Evolutionary conservation across 164 flowering plant species (phyloP), one percentile per base, ranked within the genome.

Genomic region (Protea cynaroides): DNA sequence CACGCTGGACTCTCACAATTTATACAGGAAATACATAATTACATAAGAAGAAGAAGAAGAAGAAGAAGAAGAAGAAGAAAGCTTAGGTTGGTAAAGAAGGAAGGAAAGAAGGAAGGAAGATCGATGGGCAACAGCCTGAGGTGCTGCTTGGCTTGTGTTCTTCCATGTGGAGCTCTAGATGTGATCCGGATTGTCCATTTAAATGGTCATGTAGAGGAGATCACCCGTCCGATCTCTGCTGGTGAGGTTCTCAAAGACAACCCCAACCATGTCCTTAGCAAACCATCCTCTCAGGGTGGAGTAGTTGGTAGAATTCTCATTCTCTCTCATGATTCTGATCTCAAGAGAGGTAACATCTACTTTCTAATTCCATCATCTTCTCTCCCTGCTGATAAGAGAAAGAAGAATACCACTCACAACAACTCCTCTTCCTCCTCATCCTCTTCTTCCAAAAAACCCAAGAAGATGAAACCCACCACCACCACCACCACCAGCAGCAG

Each of bases 291-390:
- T 0, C 87, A 84, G 59, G 94, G 88, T 10, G 34, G 34, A 29
- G 82, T 80, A 0, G 87, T 69, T 12, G 82, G 86, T 0, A 58
- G 72, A 34, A 84, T 88, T 58, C 47, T 84, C 18, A 86, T 93
- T 59, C 72, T 90, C 6, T 87, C 97, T 1, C 90, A 88, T 10
- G 84, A 81, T 0, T 74, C 94, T 0, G 89, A 88, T 69, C 97
- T 93, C 76, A 87, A 86, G 52, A 65, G 94, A 10, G 98, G 97
- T 29, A 72, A 79, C 72, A 90, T 93, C 19, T 93, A 93, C 67
- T 93, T 93, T 78, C 67, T 90, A 56, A 81, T 86, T 58, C 98
- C 97, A 0, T 64, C 67, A 0, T 65, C 86, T 15, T 81, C 93
- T 11, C 24, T 79, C 40, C 84, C 79, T 22, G 75, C 70, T 25